Evolutionary conservation across 352 stramenopile genomes (phyloP).

Genomic region (Phytophthora colocasiae): DNA sequence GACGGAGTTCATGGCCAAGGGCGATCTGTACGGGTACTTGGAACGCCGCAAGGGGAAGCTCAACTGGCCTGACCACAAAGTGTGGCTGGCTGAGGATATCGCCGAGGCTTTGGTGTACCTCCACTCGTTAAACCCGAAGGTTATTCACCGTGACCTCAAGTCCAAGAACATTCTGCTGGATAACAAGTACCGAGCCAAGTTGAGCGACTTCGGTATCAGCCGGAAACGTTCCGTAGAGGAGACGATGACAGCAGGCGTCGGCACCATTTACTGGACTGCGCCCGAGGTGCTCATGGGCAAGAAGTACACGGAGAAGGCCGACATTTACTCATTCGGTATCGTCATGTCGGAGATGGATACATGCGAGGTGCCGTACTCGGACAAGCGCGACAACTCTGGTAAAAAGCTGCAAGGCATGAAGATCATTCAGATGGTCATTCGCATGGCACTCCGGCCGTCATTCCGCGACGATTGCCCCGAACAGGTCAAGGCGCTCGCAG

Average conservation of each 20-base stretch:
- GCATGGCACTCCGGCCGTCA: conserved; percentile 62
- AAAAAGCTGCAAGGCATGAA: conserved; percentile 85
- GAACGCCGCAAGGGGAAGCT: conserved; percentile 29
- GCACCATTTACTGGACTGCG: conserved; percentile 87
- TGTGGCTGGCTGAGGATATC: conserved; percentile 62
- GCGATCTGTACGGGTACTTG: conserved; percentile 53
- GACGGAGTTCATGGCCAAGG: conserved; percentile 62
- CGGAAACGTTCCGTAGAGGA: conserved; percentile 74
- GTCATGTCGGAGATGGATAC: conserved; percentile 88
- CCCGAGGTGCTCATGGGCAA: conserved; percentile 81
- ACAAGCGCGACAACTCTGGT: conserved; percentile 70
- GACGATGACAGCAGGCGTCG: conserved; percentile 83
- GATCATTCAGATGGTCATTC: conserved; percentile 84
- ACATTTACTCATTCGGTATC: conserved; percentile 88
- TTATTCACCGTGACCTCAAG: conserved; percentile 89
- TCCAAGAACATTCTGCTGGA: conserved; percentile 74
- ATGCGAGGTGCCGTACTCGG: conserved; percentile 78
- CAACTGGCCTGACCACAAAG: conserved; percentile 44
- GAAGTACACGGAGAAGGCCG: conserved; percentile 82
- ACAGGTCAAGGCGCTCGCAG: conserved; percentile 59
- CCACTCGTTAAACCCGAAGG: conserved; percentile 80
- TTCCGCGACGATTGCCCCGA: conserved; percentile 58
- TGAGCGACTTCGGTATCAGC: conserved; percentile 82
- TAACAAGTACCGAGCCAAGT: conserved; percentile 56
- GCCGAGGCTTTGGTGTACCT: conserved; percentile 82